Evolutionary conservation across 1,284 basidiomycete genomes (phyloP).

Genomic region (Lignosus rhinocerotis): DNA sequence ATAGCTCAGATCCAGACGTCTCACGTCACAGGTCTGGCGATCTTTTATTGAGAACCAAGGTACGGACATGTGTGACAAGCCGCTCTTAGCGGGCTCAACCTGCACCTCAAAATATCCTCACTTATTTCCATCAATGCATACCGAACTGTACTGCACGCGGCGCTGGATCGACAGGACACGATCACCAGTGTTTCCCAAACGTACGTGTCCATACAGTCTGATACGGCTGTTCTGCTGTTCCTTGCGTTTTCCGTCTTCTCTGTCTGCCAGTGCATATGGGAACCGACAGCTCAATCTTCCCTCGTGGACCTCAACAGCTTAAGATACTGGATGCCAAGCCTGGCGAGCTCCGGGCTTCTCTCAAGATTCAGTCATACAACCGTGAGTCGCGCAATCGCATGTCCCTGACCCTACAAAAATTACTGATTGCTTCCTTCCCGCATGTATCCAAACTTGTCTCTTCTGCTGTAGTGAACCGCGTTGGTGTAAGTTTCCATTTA

Average conservation of each 20-base stretch:
- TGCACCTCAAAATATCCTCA: background rate
- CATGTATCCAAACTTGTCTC: background rate
- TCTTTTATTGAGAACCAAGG: constrained; percentile 78
- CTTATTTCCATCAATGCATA: background rate
- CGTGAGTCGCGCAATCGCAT: constrained; percentile 43
- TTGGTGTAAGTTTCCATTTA: constrained; percentile 52
- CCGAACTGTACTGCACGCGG: background rate
- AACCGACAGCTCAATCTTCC: background rate
- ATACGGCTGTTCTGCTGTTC: background rate
- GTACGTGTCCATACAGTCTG: constrained; percentile 39
- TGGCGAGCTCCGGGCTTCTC: constrained; percentile 62
- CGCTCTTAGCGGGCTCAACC: constrained; percentile 2
- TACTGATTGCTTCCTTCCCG: background rate
- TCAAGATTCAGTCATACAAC: constrained; percentile 74
- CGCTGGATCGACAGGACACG: constrained; percentile 55
- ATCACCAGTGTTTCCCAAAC: constrained; percentile 76
- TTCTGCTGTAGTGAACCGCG: constrained; percentile 59
- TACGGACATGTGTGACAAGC: constrained; percentile 26
- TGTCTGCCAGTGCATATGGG: background rate
- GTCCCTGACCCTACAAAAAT: background rate
- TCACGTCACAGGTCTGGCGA: constrained; percentile 67
- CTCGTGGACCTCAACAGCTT: constrained; percentile 45
- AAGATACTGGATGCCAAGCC: constrained; percentile 63
- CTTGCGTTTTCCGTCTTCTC: background rate
- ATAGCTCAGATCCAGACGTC: background rate